Base-by-base conservation (phyloP, 1,139 yeast genomes). In the Kodamaea plutei region DNA sequence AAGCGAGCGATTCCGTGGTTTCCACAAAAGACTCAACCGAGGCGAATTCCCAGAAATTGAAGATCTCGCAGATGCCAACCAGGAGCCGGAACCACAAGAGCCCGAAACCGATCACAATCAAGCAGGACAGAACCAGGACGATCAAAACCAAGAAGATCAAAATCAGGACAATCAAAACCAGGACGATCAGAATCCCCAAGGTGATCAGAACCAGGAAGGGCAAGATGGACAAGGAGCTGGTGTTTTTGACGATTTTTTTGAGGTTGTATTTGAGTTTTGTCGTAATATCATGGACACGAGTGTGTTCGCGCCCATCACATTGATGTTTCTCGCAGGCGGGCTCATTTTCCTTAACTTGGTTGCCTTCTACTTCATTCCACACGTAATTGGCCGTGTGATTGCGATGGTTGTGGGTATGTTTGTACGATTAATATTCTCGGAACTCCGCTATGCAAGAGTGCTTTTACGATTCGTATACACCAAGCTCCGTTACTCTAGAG, bases 281-380 rank as follows among this genome's bases (percentile, higher is more conserved):
- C 8, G 20, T 9, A 7, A 7, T 17, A 17, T 7, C 20, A 7
- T 17, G 8, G 20, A 17, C 20, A 9, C 9, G 20, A 17, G 8
- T 7, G 8, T 9, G 7, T 17, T 21, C 14, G 23, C 14, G 12
- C 23, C 5, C 14, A 13, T 21, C 13, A 9, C 14, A 10, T 21
- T 12, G 31, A 55, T 64, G 61, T 26, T 55, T 2, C 25, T 64
- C 17, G 58, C 74, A 20, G 69, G 76, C 38, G 43, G 64, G 2
- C 52, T 73, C 15, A 58, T 74, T 6, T 50, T 70, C 1, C 51
- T 61, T 2, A 71, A 69, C 32, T 47, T 78, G 28, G 58, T 71
- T 20, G 32, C 64, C 5, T 59, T 76, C 3, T 80, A 78, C 45
- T 58, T 73, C 22, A 41, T 77, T 2, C 88, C 88, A 1, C 73